Conservation (phyloP, 2,329 filamentous ascomycete genomes). For the Spiromastix sp. region DNA sequence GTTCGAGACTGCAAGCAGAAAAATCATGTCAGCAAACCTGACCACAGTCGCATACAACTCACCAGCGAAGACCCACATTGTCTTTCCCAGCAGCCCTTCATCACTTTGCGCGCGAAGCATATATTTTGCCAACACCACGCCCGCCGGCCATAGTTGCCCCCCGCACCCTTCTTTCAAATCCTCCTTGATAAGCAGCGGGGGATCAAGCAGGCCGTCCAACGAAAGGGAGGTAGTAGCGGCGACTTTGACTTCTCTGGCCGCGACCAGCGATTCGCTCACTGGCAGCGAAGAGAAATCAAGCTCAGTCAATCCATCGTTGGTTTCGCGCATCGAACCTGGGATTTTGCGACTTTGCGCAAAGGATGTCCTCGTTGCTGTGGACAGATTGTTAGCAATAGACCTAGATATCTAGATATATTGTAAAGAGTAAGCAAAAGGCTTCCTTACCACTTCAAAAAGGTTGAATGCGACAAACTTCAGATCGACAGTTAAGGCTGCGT, state of each 20-base stretch:
- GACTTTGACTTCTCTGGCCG: conserved; percentile 41
- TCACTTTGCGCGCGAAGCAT: conserved; percentile 63
- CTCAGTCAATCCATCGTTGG: too few species aligned
- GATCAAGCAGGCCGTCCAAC: conserved; percentile 64
- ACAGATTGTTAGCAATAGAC: too few species aligned
- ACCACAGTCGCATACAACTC: neutral
- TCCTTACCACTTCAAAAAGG: too few species aligned
- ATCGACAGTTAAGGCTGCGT: too few species aligned
- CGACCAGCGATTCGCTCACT: conserved; percentile 48
- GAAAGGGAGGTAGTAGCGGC: conserved; percentile 43
- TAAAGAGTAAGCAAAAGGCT: too few species aligned
- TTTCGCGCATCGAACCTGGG: too few species aligned
- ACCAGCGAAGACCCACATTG: conserved; percentile 47
- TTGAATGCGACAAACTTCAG: too few species aligned
- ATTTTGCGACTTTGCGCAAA: too few species aligned
- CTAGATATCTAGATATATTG: too few species aligned
- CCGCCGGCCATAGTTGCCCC: conserved; percentile 88
- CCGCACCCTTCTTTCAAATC: conserved; percentile 83
- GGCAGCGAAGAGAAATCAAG: too few species aligned
- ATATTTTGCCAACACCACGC: conserved; percentile 78
- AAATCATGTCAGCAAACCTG: conserved; percentile 8
- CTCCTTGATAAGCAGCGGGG: conserved; percentile 67
- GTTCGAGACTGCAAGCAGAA: conserved; percentile 56
- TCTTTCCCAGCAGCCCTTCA: conserved; percentile 53
- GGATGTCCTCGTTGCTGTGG: too few species aligned